Percentiles rank a stretch among this genome's conserved stretches.
Conservation (phyloP, 305 asterid genomes). For the Nicotiana rustica region DNA sequence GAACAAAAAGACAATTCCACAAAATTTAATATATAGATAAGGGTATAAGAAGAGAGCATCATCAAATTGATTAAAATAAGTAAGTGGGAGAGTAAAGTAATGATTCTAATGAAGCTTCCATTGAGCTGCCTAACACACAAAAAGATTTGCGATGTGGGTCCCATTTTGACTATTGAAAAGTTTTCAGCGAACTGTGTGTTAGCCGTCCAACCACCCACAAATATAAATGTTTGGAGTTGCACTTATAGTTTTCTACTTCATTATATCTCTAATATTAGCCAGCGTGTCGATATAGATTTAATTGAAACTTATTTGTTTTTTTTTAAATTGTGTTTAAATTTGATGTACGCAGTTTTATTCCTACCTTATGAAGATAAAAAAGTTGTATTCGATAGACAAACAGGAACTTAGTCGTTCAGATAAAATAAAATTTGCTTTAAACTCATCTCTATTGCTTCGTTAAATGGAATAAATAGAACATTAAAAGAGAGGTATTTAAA, state of each 20-base stretch:
- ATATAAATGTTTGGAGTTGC: neutral
- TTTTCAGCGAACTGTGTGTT: neutral
- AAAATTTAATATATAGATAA: neutral
- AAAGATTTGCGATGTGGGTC: neutral
- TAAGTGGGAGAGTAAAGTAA: neutral
- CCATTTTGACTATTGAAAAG: neutral
- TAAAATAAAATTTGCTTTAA: too few relatives aligned
- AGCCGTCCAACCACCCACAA: neutral
- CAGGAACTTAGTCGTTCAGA: too few relatives aligned
- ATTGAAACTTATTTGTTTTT: too few relatives aligned
- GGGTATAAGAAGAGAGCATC: neutral
- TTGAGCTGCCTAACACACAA: constrained; percentile 3
- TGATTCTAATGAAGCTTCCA: constrained; percentile 21
- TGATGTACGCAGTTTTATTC: too few relatives aligned
- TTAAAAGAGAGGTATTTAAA: neutral
- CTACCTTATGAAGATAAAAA: too few relatives aligned
- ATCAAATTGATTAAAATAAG: neutral
- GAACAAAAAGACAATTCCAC: neutral
- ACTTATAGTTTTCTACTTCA: neutral
- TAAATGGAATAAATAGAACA: too few relatives aligned
- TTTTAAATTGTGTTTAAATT: too few relatives aligned
- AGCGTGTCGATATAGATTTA: too few relatives aligned
- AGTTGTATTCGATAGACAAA: too few relatives aligned
- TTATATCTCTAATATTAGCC: too few relatives aligned
- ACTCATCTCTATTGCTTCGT: too few relatives aligned